Evolutionary conservation across 75 land plant genomes (phyloP).

Genomic region (Cunninghamia lanceolata): DNA sequence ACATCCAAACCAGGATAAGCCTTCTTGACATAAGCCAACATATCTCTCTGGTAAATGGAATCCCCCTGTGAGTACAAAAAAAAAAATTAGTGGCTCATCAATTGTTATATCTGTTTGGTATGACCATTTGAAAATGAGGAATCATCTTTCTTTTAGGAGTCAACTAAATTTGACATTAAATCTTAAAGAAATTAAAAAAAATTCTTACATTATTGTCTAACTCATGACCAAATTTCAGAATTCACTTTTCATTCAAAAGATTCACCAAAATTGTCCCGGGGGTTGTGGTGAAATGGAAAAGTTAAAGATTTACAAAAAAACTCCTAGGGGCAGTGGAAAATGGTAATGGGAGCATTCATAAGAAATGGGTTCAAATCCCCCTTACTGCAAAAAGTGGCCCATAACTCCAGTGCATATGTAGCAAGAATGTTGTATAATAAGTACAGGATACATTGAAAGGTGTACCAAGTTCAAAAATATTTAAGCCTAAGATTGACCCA

Average conservation of each 20-base stretch:
- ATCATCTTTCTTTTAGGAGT: neutral
- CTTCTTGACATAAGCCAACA: constrained; percentile 76
- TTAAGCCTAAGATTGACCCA: too few relatives aligned
- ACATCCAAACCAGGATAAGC: constrained; percentile 78
- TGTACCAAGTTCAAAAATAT: neutral
- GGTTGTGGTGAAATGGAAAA: too few relatives aligned
- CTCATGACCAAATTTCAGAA: neutral
- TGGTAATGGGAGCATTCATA: neutral
- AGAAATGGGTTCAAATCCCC: neutral
- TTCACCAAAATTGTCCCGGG: neutral
- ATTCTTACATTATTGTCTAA: too few relatives aligned
- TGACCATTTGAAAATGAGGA: neutral
- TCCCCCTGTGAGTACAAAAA: constrained; percentile 57
- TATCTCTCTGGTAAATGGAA: constrained; percentile 89
- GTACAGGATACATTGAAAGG: neutral
- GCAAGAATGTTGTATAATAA: neutral
- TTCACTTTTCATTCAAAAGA: neutral
- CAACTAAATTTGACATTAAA: neutral
- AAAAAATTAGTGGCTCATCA: neutral
- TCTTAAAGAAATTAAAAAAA: neutral
- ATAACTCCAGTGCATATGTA: neutral
- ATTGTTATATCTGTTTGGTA: neutral
- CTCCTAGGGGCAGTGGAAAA: neutral
- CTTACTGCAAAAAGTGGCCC: neutral
- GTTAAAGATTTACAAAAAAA: too few relatives aligned